A percentile compares a stretch with the other conserved stretches of the same genome.
phyloP scores from a whole-genome alignment of 768 basidiomycete genomes.

The Daedalea quercina region DNA sequence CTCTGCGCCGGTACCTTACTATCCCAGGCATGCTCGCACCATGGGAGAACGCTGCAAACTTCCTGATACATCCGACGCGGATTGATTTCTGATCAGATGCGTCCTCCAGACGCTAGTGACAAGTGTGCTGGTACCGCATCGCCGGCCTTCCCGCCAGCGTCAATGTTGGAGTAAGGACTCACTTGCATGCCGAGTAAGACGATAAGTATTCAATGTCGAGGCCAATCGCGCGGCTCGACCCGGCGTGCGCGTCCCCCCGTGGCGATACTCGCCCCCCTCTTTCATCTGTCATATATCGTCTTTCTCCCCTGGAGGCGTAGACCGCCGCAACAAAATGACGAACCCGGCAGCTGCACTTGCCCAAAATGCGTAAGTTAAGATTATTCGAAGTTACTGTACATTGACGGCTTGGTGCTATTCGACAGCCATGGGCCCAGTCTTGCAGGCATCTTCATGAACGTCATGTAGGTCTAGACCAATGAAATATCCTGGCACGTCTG shows the following conservation, averaged over 20 bases:
- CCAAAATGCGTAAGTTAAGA: background rate
- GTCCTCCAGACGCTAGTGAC: no score
- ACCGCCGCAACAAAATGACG: background rate
- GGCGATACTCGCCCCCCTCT: background rate
- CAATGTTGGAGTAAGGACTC: background rate
- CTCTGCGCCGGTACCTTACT: no score
- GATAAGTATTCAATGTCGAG: background rate
- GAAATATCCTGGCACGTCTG: background rate
- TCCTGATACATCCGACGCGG: no score
- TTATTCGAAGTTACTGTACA: background rate
- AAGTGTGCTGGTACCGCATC: no score
- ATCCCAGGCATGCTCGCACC: no score
- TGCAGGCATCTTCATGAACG: slow-evolving; percentile 10
- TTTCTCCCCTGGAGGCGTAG: background rate
- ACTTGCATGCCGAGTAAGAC: no score
- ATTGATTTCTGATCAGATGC: no score
- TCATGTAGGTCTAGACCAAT: slow-evolving; percentile 1
- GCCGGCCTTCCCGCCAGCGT: background rate
- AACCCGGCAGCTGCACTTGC: background rate
- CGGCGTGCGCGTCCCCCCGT: background rate
- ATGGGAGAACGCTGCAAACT: no score
- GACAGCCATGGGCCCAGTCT: slow-evolving; percentile 7
- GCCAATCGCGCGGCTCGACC: background rate
- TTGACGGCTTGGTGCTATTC: background rate
- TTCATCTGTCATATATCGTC: background rate